Conservation (phyloP, 1,284 basidiomycete species). For the Entoloma clypeatum region DNA sequence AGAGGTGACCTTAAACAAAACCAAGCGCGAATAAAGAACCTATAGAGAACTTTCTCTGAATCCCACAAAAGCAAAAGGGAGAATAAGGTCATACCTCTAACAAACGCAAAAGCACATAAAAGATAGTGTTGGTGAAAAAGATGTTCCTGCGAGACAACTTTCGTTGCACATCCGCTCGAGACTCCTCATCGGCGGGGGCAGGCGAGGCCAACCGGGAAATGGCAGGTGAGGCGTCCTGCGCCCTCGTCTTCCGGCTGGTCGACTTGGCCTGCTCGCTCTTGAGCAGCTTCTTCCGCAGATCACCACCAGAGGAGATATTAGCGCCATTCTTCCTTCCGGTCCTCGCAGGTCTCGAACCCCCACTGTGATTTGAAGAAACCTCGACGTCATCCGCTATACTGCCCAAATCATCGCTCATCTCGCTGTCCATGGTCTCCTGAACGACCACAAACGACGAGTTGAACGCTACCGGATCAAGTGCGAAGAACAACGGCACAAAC, state of each 20-base stretch:
- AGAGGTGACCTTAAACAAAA: conserved; percentile 72
- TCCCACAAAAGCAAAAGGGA: conserved; percentile 3
- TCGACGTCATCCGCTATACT: conserved; percentile 48
- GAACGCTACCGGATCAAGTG: conserved; percentile 67
- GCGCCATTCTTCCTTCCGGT: conserved; percentile 37
- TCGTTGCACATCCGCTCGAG: conserved; percentile 28
- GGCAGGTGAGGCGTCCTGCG: conserved; percentile 38
- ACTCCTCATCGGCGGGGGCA: conserved; percentile 42
- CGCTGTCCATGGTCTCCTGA: conserved; percentile 44
- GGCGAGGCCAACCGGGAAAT: conserved; percentile 59
- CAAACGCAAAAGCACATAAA: conserved; percentile 83
- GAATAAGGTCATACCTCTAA: conserved; percentile 60
- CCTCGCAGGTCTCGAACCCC: conserved; percentile 21
- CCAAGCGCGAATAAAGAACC: conserved; percentile 85
- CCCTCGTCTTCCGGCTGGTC: conserved; percentile 53
- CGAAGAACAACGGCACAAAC: conserved; percentile 74
- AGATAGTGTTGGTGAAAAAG: conserved; percentile 89
- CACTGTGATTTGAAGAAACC: conserved; percentile 37
- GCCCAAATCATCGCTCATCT: conserved; percentile 49
- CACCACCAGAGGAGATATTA: conserved; percentile 45
- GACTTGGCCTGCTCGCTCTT: conserved; percentile 79
- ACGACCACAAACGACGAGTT: conserved; percentile 61
- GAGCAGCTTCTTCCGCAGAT: conserved; percentile 68
- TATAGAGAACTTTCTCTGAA: conserved; percentile 31
- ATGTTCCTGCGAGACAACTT: conserved; percentile 45